Percentiles rank a stretch among this genome's conserved stretches.
Evolutionary conservation across 208 protist genomes (phyloP).

Genomic region (Polymyxa betae): DNA sequence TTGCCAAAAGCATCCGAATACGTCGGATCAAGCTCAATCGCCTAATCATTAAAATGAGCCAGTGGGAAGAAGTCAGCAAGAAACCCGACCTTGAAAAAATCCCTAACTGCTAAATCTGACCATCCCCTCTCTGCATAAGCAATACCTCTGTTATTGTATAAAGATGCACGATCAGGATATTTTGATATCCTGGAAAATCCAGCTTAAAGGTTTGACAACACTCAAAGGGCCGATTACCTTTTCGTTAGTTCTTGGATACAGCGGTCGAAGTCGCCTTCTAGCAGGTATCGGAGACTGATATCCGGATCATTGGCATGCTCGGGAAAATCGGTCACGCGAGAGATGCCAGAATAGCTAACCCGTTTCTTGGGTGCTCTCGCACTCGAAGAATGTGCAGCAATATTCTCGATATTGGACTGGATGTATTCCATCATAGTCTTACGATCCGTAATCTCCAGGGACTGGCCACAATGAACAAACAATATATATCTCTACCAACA

Average conservation of each 20-base stretch:
- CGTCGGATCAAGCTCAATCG: background rate
- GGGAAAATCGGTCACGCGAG: background rate
- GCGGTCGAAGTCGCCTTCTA: constrained; percentile 5
- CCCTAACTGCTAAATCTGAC: background rate
- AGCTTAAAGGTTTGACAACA: background rate
- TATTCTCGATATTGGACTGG: background rate
- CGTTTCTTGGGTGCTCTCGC: background rate
- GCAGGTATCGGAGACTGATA: background rate
- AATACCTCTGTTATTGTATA: background rate
- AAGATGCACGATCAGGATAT: background rate
- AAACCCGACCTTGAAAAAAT: background rate
- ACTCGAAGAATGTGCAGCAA: background rate
- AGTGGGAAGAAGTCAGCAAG: no score
- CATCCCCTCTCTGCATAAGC: background rate
- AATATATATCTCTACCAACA: background rate
- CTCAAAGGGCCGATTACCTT: background rate
- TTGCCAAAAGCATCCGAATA: background rate
- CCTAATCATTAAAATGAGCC: no score
- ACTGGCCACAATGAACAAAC: background rate
- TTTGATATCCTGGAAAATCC: background rate
- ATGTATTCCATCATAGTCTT: background rate
- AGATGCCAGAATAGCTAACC: background rate
- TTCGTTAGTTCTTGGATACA: background rate
- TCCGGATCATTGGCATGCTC: background rate
- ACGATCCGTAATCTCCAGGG: background rate